Conservation (phyloP, 371 early-diverging fungal genomes). For the Zychaea mexicana region DNA sequence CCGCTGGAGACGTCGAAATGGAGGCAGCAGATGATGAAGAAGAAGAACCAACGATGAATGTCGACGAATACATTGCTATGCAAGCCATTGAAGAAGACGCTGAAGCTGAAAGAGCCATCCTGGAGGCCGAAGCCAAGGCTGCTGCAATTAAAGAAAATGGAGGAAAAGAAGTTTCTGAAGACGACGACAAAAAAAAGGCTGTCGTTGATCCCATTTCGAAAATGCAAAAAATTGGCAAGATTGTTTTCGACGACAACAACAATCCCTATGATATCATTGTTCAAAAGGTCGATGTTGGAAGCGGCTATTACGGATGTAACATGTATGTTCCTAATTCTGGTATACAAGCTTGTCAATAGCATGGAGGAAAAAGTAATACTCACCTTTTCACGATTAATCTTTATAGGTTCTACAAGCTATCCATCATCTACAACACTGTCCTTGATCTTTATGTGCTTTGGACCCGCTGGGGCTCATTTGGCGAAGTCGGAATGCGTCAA, state of each 20-base stretch:
- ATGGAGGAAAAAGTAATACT: background rate
- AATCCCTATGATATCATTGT: constrained; percentile 50
- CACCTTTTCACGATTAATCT: too few relatives aligned
- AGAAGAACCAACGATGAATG: constrained; percentile 11
- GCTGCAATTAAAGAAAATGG: background rate
- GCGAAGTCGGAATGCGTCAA: constrained; percentile 58
- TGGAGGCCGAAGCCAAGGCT: constrained; percentile 23
- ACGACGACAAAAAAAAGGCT: constrained; percentile 17
- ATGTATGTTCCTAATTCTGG: constrained; percentile 22
- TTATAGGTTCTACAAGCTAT: constrained; percentile 59
- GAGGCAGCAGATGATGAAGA: background rate
- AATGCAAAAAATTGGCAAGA: constrained; percentile 38
- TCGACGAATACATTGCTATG: constrained; percentile 29
- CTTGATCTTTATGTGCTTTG: constrained; percentile 56
- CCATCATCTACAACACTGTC: constrained; percentile 50
- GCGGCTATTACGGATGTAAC: constrained; percentile 29
- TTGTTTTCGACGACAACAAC: constrained; percentile 34
- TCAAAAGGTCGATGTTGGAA: constrained; percentile 49
- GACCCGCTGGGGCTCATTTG: constrained; percentile 63
- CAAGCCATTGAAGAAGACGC: constrained; percentile 40
- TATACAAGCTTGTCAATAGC: too few relatives aligned
- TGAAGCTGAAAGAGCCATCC: constrained; percentile 40
- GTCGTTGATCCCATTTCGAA: constrained; percentile 39
- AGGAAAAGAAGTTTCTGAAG: constrained; percentile 8
- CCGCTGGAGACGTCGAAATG: background rate